phyloP scores from a whole-genome alignment of 371 early-diverging fungal species.

The Rhizopus microsporus region DNA sequence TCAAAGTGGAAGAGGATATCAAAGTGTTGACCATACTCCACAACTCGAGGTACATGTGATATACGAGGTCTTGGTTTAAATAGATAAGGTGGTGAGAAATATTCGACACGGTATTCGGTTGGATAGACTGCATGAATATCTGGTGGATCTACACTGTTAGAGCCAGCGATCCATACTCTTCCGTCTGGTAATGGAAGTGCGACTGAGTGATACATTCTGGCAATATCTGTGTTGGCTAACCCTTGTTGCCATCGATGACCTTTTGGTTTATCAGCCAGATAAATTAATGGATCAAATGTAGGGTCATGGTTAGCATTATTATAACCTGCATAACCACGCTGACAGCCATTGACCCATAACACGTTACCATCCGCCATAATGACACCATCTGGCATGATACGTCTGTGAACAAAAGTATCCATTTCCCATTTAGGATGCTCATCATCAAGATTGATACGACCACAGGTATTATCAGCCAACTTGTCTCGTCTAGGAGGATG shows the following conservation, averaged over 20 bases:
- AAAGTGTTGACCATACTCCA: conserved; percentile 46
- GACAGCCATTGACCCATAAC: conserved; percentile 64
- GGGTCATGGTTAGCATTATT: conserved; percentile 55
- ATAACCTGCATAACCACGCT: conserved; percentile 64
- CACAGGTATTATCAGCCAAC: conserved; percentile 52
- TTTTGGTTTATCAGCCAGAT: conserved; percentile 48
- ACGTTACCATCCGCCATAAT: conserved; percentile 62
- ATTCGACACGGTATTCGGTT: conserved; percentile 70
- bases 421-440: conserved; percentile 60
- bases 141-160: conserved; percentile 49
- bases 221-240: conserved; percentile 56
- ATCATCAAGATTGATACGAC: conserved; percentile 56
- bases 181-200: conserved; percentile 65
- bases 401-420: conserved; percentile 57
- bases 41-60: conserved; percentile 47
- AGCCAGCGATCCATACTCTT: conserved; percentile 56
- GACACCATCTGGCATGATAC: conserved; percentile 68
- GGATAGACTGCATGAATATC: conserved; percentile 51
- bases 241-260: conserved; percentile 55
- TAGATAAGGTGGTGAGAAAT: conserved; percentile 67
- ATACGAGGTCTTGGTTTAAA: conserved; percentile 55
- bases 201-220: conserved; percentile 72
- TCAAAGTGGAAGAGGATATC: conserved; percentile 42
- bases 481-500: not conserved
- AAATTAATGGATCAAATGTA: conserved; percentile 59